These are phyloP conservation scores for Fusarium gaditjirri DNA, from an alignment of 2,329 filamentous ascomycete genomes.

Conservation along the genomic window DNA sequence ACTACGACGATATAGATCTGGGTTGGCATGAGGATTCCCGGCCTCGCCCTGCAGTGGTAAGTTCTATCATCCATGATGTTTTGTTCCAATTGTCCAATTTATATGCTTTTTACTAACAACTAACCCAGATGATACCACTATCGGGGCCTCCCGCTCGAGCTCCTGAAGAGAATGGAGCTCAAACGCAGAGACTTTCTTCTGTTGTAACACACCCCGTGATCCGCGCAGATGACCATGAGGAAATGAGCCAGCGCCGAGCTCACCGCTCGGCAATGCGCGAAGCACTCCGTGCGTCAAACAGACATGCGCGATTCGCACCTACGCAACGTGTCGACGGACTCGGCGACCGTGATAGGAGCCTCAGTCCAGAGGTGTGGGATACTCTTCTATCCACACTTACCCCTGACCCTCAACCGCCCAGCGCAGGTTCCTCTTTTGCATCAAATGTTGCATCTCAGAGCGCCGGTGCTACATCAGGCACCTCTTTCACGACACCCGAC, in stretches of 20 bases:
- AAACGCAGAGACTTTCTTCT: background rate
- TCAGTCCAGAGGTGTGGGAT: conserved; percentile 85
- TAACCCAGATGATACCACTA: conserved; percentile 14
- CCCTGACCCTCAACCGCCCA: conserved; percentile 83
- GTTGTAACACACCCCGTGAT: conserved; percentile 3
- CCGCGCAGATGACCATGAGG: background rate
- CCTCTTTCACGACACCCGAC: conserved; percentile 49
- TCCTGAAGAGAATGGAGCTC: background rate
- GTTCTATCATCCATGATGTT: background rate
- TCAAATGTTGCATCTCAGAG: conserved; percentile 63
- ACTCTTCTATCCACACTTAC: conserved; percentile 82
- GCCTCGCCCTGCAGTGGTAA: conserved; percentile 40
- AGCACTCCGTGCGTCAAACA: background rate
- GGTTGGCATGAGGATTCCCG: conserved; percentile 42
- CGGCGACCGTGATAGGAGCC: conserved; percentile 84
- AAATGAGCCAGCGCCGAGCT: background rate
- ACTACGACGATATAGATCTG: conserved; percentile 31
- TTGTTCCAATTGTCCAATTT: background rate
- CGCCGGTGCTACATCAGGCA: conserved; percentile 58
- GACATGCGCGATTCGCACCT: conserved; percentile 6
- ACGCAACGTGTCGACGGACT: conserved; percentile 70
- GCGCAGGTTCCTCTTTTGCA: conserved; percentile 83
- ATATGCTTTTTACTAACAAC: conserved; percentile 1
- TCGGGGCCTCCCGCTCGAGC: background rate
- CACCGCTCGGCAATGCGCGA: background rate